phyloP scores from a whole-genome alignment of 768 basidiomycete genomes.

The Hericium coralloides region DNA sequence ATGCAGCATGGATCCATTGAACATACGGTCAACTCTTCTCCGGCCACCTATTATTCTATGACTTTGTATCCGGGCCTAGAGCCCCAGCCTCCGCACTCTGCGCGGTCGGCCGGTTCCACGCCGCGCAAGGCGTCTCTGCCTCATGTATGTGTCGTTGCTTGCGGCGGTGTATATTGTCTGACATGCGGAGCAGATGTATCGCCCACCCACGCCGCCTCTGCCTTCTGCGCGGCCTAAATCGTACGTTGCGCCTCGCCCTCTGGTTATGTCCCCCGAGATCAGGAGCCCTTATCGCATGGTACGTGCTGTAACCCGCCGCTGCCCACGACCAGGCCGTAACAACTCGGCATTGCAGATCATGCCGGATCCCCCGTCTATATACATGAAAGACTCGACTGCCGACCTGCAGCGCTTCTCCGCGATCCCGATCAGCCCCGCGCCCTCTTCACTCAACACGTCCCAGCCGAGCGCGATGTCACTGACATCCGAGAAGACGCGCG shows the following conservation, averaged over 20 bases:
- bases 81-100: neutral
- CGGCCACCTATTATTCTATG: neutral
- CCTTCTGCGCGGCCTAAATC: slow-evolving; percentile 11
- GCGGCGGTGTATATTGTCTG: neutral
- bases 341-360: slow-evolving; percentile 1
- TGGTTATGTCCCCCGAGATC: neutral
- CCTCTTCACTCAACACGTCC: slow-evolving; percentile 3
- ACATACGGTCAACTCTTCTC: neutral
- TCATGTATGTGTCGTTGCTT: slow-evolving; percentile 1
- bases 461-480: slow-evolving; percentile 9
- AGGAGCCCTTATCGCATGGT: slow-evolving; percentile 10
- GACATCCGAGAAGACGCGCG: neutral
- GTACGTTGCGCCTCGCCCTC: neutral
- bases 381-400: slow-evolving; percentile 8
- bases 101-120: neutral
- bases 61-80: neutral
- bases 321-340: neutral
- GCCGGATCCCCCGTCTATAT: slow-evolving; percentile 11
- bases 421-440: slow-evolving; percentile 5
- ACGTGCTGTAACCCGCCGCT: neutral
- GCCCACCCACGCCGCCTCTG: slow-evolving; percentile 25
- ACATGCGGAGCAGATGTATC: slow-evolving; percentile 16
- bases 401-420: slow-evolving; percentile 1
- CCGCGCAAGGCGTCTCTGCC: neutral
- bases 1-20: neutral